phyloP scores from a whole-genome alignment of 2,329 filamentous ascomycete species.

The Davidsoniella virescens region DNA sequence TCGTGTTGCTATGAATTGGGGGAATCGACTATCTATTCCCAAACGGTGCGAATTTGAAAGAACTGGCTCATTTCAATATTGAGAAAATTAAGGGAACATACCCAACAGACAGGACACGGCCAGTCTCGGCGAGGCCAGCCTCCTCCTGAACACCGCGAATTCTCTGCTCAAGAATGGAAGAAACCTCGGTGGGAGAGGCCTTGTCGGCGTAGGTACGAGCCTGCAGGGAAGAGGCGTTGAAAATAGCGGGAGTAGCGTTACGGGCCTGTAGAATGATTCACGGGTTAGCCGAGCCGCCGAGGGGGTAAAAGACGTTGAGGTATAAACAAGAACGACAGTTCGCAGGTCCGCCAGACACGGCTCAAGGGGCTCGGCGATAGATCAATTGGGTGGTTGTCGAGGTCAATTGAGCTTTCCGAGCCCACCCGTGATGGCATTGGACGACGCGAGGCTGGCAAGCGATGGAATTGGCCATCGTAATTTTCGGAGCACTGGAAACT shows the following conservation, averaged over 20 bases:
- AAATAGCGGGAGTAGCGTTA: constrained; percentile 64
- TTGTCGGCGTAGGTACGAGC: constrained; percentile 86
- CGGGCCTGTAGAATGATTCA: constrained; percentile 52
- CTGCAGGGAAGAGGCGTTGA: constrained; percentile 55
- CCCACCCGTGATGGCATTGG: constrained; percentile 6
- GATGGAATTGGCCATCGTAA: constrained; percentile 30
- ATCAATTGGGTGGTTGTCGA: constrained; percentile 9
- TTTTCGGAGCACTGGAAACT: constrained; percentile 14
- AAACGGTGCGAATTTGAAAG: not conserved
- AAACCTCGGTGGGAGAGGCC: constrained; percentile 93
- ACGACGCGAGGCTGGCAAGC: constrained; percentile 19
- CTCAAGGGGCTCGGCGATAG: constrained; percentile 7
- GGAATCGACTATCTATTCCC: not conserved
- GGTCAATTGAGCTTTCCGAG: constrained; percentile 12
- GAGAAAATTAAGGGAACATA: constrained; percentile 40
- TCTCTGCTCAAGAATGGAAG: constrained; percentile 97
- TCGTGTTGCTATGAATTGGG: no score
- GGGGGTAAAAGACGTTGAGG: not conserved
- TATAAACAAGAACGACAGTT: constrained; percentile 20
- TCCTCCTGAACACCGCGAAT: constrained; percentile 98
- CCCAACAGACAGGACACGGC: constrained; percentile 96
- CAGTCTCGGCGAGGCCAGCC: constrained; percentile 90
- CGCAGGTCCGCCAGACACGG: constrained; percentile 1
- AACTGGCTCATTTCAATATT: not conserved
- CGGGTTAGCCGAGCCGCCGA: constrained; percentile 37